Percentiles rank a stretch among this genome's conserved stretches.
phyloP scores from a whole-genome alignment of 2,329 filamentous ascomycete species.

The Graphiopsis chlorocephala region DNA sequence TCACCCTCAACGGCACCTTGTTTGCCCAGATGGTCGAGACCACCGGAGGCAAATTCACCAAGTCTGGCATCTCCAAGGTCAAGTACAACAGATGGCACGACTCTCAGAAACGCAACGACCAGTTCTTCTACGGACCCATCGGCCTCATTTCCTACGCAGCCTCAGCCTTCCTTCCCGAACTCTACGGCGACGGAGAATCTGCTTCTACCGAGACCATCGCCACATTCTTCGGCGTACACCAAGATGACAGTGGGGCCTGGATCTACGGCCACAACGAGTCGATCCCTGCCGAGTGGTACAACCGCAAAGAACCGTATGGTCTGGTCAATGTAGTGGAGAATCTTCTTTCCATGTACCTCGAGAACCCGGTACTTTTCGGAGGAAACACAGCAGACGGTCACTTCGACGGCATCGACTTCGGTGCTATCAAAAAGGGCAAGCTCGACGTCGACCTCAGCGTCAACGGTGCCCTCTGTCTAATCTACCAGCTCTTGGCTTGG shows the following conservation, averaged over 20 bases:
- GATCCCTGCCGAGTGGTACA: slow-evolving; percentile 39
- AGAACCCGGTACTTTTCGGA: slow-evolving; percentile 45
- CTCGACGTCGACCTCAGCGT: slow-evolving; percentile 28
- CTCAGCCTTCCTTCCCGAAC: slow-evolving; percentile 42
- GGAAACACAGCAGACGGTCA: slow-evolving; percentile 40
- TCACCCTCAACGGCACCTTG: slow-evolving; percentile 38
- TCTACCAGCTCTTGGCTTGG: slow-evolving; percentile 39
- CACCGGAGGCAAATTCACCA: slow-evolving; percentile 29
- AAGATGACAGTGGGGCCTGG: slow-evolving; percentile 33
- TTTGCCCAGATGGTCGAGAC: slow-evolving; percentile 37
- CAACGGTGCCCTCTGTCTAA: slow-evolving; percentile 35
- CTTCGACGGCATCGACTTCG: slow-evolving; percentile 40
- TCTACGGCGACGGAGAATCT: slow-evolving; percentile 34
- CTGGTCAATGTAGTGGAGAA: slow-evolving; percentile 34
- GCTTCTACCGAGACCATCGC: slow-evolving; percentile 30
- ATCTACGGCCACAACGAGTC: slow-evolving; percentile 31
- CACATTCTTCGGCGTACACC: slow-evolving; percentile 3
- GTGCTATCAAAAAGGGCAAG: slow-evolving; percentile 39
- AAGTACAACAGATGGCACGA: slow-evolving; percentile 42
- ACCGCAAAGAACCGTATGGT: slow-evolving; percentile 32
- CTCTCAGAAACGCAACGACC: slow-evolving; percentile 36
- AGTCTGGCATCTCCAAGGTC: slow-evolving; percentile 31
- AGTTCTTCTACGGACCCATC: slow-evolving; percentile 44
- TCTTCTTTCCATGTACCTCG: slow-evolving; percentile 40
- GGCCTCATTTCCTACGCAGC: slow-evolving; percentile 40